phyloP scores from a whole-genome alignment of 345 rosid species.

The Angophora floribunda region DNA sequence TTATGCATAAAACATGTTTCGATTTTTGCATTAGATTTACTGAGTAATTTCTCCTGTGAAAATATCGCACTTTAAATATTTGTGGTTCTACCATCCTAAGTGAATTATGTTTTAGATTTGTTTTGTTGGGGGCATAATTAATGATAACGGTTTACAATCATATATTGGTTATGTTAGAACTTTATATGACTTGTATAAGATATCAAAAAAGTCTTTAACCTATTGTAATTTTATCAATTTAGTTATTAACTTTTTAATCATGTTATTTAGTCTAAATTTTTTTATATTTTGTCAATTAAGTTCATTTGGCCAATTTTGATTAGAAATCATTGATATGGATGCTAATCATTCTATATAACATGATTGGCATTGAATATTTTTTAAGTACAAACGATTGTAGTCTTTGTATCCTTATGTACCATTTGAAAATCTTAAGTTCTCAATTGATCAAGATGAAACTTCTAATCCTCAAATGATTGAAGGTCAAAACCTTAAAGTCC shows the following conservation, averaged over 20 bases:
- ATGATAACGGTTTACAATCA: background rate
- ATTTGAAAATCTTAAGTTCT: background rate
- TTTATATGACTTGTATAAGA: background rate
- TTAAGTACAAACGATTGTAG: background rate
- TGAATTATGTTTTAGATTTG: background rate
- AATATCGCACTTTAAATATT: background rate
- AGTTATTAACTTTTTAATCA: too few relatives aligned
- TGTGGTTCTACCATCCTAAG: background rate
- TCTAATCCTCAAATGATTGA: background rate
- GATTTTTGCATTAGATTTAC: background rate
- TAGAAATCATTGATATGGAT: too few relatives aligned
- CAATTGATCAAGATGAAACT: background rate
- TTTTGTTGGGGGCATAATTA: background rate
- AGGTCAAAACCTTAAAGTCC: background rate
- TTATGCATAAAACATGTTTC: rapidly evolving
- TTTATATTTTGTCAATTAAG: too few relatives aligned
- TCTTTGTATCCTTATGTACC: background rate
- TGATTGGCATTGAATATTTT: too few relatives aligned
- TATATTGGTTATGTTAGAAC: background rate
- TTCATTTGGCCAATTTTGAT: rapidly evolving
- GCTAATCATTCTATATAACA: too few relatives aligned
- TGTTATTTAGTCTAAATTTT: rapidly evolving
- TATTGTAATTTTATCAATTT: too few relatives aligned
- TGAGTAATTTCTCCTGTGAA: background rate
- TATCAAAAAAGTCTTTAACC: background rate